Base-by-base conservation (phyloP, 2,329 filamentous ascomycete species). In the Juglanconis sp. region DNA sequence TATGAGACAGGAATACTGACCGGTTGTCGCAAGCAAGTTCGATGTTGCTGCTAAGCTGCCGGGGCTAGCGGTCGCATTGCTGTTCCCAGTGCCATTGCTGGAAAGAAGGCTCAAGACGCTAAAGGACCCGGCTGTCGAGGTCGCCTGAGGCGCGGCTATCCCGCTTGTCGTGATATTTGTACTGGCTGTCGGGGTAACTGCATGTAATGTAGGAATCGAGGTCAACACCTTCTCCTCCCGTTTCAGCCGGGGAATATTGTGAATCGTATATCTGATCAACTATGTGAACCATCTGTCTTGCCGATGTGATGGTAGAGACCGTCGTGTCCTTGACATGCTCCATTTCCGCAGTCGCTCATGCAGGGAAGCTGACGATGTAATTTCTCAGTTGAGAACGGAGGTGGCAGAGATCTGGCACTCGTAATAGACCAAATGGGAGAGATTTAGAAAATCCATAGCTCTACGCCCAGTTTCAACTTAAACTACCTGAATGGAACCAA, bases 181-280 rank as follows among this genome's bases (percentile, higher is more conserved):
- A n/a, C 24, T 31, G 11, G 30, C 10, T 9, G 52, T 54, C 11
- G 52, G 46, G 15, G 52, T 54, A 40, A 31, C 24, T 54, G 40
- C 34, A 54, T 10, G 40, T 54, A 31, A 54, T 46, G 52, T 54
- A 54, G 11, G 52, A 54, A 17, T 54, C 52, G 40, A 54, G 52
- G 5, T 46, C 52, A 15, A 34, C 52, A n/a, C 52, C 52, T 34
- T 46, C 8, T 4, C 52, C 8, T 4, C 52, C 52, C 4, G 52
- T 54, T 40, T 54, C 17, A 15, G 40, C 52, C 11, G 52, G 52
- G 38, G 32, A 38, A 40, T 54, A 54, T 34, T 54, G 38, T 40
- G 52, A 54, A 13, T 54, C 52, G 24, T 46, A 54, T 11, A 54
- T 46, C 15, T 31, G 15, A 13, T 54, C 52, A 40, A 54, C 46